Percentiles rank a stretch among this genome's conserved stretches.
Conservation (phyloP, 805 yeast species). For the Saturnispora halmiae region DNA sequence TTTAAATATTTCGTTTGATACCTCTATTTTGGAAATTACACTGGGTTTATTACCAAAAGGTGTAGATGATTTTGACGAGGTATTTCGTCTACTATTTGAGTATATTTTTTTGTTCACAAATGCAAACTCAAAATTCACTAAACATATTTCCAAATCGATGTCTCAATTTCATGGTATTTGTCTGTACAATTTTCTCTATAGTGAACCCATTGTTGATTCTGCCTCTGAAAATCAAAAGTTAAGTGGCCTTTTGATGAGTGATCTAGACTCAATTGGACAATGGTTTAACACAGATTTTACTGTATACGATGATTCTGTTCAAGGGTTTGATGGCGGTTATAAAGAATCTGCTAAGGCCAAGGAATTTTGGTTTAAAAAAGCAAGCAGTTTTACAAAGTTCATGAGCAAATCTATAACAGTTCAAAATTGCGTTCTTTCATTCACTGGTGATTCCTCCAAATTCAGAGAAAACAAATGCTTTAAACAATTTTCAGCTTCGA, state of each 20-base stretch:
- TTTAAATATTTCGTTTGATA: conserved; percentile 15
- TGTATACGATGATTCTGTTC: conserved; percentile 21
- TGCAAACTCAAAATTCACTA: conserved; percentile 10
- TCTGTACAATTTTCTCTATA: conserved; percentile 36
- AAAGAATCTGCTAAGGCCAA: conserved; percentile 27
- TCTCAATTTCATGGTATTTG: conserved; percentile 42
- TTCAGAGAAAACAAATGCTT: conserved; percentile 4
- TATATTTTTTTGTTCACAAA: conserved; percentile 21
- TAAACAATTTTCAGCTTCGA: neutral
- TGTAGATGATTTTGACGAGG: conserved; percentile 24
- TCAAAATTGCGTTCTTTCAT: conserved; percentile 28
- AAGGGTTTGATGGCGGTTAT: conserved; percentile 22
- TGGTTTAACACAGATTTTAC: conserved; percentile 39
- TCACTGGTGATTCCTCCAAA: conserved; percentile 24
- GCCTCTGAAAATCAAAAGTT: conserved; percentile 41
- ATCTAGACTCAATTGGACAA: conserved; percentile 25
- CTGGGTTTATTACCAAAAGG: conserved; percentile 42
- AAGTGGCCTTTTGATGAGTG: conserved; percentile 33
- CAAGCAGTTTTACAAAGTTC: conserved; percentile 27
- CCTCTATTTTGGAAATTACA: conserved; percentile 36
- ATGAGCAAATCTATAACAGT: conserved; percentile 23
- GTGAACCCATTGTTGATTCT: conserved; percentile 30
- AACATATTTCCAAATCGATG: conserved; percentile 32
- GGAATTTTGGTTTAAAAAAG: conserved; percentile 36
- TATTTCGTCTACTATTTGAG: conserved; percentile 31